Percentiles rank a stretch among this genome's conserved stretches.
phyloP scores from a whole-genome alignment of 2,329 filamentous ascomycete species.

The Trichoderma sp. region DNA sequence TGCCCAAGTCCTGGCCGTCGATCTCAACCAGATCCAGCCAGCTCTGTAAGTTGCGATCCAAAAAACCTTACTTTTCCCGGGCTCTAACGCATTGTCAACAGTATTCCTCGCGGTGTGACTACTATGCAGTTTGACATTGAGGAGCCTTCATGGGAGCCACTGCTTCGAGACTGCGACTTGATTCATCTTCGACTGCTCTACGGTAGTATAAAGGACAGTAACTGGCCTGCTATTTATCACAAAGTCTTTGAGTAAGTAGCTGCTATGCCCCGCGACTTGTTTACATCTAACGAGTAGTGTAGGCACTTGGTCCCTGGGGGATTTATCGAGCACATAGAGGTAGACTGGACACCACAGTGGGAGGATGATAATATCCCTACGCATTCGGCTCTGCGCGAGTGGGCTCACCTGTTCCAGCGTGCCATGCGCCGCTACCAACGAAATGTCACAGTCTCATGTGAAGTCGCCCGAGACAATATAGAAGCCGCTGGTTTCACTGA shows the following conservation, averaged over 20 bases:
- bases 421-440: conserved; percentile 65
- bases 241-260: conserved; percentile 61
- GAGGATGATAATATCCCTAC: conserved; percentile 61
- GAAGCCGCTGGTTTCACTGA: conserved; percentile 74
- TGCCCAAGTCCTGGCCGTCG: conserved; percentile 38
- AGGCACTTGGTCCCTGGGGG: conserved; percentile 79
- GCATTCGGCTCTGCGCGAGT: conserved; percentile 59
- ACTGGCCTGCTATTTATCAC: conserved; percentile 70
- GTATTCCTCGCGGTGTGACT: conserved; percentile 62
- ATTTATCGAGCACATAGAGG: conserved; percentile 81
- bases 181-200: conserved; percentile 78
- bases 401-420: conserved; percentile 66
- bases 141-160: conserved; percentile 57
- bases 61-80: no score
- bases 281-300: not conserved
- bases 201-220: conserved; percentile 67
- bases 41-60: conserved; percentile 30
- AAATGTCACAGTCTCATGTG: conserved; percentile 58
- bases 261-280: not conserved
- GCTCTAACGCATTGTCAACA: conserved; percentile 36
- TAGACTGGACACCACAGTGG: conserved; percentile 75
- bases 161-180: conserved; percentile 64
- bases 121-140: conserved; percentile 71
- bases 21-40: conserved; percentile 42
- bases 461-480: conserved; percentile 56